Evolutionary conservation across 2,329 filamentous ascomycete genomes (phyloP), one percentile per base, ranked within the genome.

Genomic region (Ustulina deusta): DNA sequence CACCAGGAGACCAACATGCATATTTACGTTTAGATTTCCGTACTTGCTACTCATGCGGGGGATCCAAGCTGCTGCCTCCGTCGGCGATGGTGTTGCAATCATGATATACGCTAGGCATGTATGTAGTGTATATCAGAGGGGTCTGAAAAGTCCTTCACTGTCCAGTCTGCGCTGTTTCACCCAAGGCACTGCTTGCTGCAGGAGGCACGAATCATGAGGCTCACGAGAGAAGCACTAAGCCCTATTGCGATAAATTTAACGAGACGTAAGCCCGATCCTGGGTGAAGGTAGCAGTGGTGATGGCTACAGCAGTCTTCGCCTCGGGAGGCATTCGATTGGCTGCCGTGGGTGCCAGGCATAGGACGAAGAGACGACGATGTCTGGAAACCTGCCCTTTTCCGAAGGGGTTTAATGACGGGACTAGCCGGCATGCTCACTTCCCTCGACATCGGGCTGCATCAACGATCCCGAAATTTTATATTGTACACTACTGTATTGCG

Each of bases 241-340:
- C 76, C 59, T 74, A 75, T 79, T 78, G 72, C 75, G 79, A 79
- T 75, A 80, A 79, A 72, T 78, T 81, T 79, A 75, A 80, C 79
- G 79, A 81, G 72, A 66, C 29, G 63, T 62, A 63, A 72, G 69
- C 61, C 57, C 46, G 49, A 48, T 34, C 38, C 40, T 15, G 32
- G 62, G 38, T 40, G 17, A 32, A 52, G 48, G 68, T 54, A 25
- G 56, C 46, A 58, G 57, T 57, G 32, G 10, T 46, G 34, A 58
- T 55, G 63, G 63, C 46, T 40, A 56, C 58, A 57, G 68, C 68
- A 63, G 69, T 61, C 49, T 61, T 74, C 71, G 69, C 72, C 70
- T 73, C 60, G 61, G 36, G 63, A 65, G 65, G 22, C 55, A 36
- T 44, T 61, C 55, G 25, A 71, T 71, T 71, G 69, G 69, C 44